Conservation (phyloP, 179 eudicot genomes). For the Heliamphora pulchella region DNA sequence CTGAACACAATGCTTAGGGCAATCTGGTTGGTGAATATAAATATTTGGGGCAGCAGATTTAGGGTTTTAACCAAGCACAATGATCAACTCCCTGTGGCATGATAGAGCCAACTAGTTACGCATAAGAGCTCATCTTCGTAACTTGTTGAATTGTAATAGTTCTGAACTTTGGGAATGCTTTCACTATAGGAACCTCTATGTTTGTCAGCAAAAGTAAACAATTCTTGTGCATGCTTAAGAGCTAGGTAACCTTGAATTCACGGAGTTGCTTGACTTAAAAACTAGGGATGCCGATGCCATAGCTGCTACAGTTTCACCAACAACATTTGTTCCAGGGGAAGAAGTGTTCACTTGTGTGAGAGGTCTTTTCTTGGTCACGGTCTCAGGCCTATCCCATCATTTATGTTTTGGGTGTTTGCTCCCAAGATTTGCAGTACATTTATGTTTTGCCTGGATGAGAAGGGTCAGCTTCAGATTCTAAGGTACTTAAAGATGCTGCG, state of each 20-base stretch:
- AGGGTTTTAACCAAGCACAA: no score
- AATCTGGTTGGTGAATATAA: no score
- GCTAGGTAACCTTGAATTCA: slow-evolving; percentile 56
- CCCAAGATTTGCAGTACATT: no score
- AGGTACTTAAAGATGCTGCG: no score
- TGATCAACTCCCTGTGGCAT: slow-evolving; percentile 57
- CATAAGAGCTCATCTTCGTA: slow-evolving; percentile 94
- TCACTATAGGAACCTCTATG: slow-evolving; percentile 63
- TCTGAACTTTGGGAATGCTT: slow-evolving; percentile 70
- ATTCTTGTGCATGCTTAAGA: slow-evolving; percentile 65
- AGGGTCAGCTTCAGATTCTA: no score
- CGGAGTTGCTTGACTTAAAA: slow-evolving; percentile 50
- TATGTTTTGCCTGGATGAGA: no score
- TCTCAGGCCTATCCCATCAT: slow-evolving; percentile 93
- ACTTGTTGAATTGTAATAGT: slow-evolving; percentile 81
- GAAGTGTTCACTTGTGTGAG: slow-evolving; percentile 62
- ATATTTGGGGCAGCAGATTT: no score
- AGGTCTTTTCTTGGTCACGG: slow-evolving; percentile 71
- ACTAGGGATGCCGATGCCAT: slow-evolving; percentile 96
- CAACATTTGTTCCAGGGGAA: slow-evolving; percentile 86
- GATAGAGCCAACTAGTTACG: slow-evolving; percentile 96
- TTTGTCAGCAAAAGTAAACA: slow-evolving; percentile 71
- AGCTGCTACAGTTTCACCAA: slow-evolving; percentile 97
- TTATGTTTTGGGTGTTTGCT: no score
- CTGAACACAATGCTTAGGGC: no score